These are phyloP conservation scores for Marsdenia floribunda DNA, from an alignment of 257 asterid genomes.

Conservation along the genomic window DNA sequence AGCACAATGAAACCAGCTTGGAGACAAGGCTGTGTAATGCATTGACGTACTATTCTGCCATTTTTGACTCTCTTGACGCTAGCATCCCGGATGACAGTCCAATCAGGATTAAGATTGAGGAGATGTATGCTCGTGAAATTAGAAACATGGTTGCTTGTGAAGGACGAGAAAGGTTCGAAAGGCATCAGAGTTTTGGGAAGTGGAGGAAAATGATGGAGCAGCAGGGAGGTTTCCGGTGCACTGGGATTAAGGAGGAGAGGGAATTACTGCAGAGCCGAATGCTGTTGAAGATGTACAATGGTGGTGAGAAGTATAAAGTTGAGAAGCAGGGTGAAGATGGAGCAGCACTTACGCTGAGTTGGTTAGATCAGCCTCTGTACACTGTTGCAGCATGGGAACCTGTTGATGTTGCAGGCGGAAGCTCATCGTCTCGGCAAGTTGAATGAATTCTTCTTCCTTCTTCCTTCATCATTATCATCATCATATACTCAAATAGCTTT, in stretches of 20 bases:
- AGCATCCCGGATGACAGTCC: constrained; percentile 49
- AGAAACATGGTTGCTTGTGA: constrained; percentile 70
- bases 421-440: constrained; percentile 42
- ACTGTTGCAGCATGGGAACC: constrained; percentile 66
- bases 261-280: constrained; percentile 64
- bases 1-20: constrained; percentile 48
- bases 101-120: constrained; percentile 67
- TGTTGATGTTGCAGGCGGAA: constrained; percentile 55
- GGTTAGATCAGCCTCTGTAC: constrained; percentile 76
- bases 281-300: constrained; percentile 71
- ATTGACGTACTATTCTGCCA: constrained; percentile 65
- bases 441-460: constrained; percentile 12
- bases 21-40: constrained; percentile 54
- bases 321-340: constrained; percentile 37
- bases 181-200: constrained; percentile 54
- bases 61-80: constrained; percentile 65
- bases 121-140: constrained; percentile 64
- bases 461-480: too few species aligned
- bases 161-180: constrained; percentile 71
- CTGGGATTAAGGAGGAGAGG: constrained; percentile 49
- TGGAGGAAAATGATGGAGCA: constrained; percentile 70
- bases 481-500: constrained; percentile 3
- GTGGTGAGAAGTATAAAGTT: constrained; percentile 36
- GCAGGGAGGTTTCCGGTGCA: constrained; percentile 52
- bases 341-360: constrained; percentile 48